Evolutionary conservation across 164 flowering plant genomes (phyloP).

Genomic region (Tetrastigma voinierianum): DNA sequence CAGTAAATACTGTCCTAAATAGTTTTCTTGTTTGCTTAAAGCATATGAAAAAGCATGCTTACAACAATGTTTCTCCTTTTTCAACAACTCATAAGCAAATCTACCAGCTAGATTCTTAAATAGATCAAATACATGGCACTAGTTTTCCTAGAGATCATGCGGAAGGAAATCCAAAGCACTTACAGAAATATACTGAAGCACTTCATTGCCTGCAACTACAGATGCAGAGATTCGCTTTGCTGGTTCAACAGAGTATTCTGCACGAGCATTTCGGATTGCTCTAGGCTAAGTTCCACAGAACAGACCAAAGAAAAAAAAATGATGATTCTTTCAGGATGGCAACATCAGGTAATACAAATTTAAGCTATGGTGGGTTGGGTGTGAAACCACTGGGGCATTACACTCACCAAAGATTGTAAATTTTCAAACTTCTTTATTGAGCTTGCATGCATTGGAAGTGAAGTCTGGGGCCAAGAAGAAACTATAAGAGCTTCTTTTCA

Average conservation of each 20-base stretch:
- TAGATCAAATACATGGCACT: not conserved
- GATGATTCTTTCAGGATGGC: constrained; percentile 1
- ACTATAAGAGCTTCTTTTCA: constrained; percentile 75
- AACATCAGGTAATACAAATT: not conserved
- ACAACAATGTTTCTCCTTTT: too few relatives aligned
- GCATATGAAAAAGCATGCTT: too few relatives aligned
- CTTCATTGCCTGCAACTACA: constrained; percentile 73
- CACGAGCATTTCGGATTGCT: constrained; percentile 93
- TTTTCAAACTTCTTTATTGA: constrained; percentile 78
- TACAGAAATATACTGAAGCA: constrained; percentile 68
- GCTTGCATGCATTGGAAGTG: constrained; percentile 57
- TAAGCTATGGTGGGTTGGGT: not conserved
- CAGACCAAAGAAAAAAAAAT: not conserved
- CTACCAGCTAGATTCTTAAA: not conserved
- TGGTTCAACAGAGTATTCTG: constrained; percentile 95
- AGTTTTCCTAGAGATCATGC: not conserved
- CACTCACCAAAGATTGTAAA: constrained; percentile 84
- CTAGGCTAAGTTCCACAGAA: constrained; percentile 37
- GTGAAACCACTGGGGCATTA: not conserved
- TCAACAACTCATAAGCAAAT: too few relatives aligned
- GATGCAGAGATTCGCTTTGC: constrained; percentile 88
- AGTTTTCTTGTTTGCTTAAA: too few relatives aligned
- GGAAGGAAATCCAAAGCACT: constrained; percentile 19
- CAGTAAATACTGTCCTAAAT: too few relatives aligned
- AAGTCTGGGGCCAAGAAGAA: constrained; percentile 76